Conservation (phyloP, 2,329 filamentous ascomycete species). For the Penicillium italicum region DNA sequence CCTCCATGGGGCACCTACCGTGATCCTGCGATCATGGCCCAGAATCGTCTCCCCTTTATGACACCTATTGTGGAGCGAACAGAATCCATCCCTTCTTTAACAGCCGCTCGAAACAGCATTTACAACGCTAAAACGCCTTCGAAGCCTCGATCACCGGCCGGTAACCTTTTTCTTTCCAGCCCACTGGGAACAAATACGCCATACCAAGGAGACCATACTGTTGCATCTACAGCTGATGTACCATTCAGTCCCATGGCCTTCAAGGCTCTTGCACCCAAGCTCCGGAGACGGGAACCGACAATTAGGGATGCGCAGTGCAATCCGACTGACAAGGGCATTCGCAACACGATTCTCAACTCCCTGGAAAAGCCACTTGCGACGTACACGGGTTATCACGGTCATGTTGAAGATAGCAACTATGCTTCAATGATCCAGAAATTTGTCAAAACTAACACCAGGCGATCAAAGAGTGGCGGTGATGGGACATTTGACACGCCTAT, state of each 20-base stretch:
- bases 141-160: slow-evolving; percentile 44
- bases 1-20: slow-evolving; percentile 75
- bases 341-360: slow-evolving; percentile 69
- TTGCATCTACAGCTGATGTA: slow-evolving; percentile 30
- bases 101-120: slow-evolving; percentile 54
- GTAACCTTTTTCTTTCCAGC: slow-evolving; percentile 59
- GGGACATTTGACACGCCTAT: slow-evolving; percentile 59
- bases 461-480: slow-evolving; percentile 52
- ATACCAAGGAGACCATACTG: slow-evolving; percentile 46
- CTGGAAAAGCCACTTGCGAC: slow-evolving; percentile 68
- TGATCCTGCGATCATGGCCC: slow-evolving; percentile 73
- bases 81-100: slow-evolving; percentile 69
- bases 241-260: slow-evolving; percentile 38
- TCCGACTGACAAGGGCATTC: slow-evolving; percentile 73
- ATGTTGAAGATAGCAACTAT: slow-evolving; percentile 62
- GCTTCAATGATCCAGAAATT: slow-evolving; percentile 77
- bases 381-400: slow-evolving; percentile 77
- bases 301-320: slow-evolving; percentile 84
- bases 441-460: slow-evolving; percentile 61
- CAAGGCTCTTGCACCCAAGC: slow-evolving; percentile 33
- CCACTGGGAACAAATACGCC: slow-evolving; percentile 66
- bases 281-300: slow-evolving; percentile 55
- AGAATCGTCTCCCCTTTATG: slow-evolving; percentile 95
- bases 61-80: slow-evolving; percentile 96
- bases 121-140: slow-evolving; percentile 73